These are phyloP conservation scores for Reticulascus tulasneorum DNA, from an alignment of 2,329 filamentous ascomycete genomes.

Conservation along the genomic window DNA sequence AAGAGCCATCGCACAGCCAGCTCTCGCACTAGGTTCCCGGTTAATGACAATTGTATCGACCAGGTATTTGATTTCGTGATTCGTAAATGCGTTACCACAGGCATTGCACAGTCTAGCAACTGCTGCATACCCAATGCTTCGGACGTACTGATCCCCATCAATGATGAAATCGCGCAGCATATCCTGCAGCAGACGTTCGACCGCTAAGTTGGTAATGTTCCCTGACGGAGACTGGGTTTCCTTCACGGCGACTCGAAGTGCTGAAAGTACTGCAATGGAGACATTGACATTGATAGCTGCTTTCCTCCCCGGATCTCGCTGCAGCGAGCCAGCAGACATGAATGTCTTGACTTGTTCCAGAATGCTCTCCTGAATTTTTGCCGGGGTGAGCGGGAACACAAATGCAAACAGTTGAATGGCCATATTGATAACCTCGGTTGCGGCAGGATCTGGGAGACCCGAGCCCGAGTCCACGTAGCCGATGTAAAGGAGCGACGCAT, in stretches of 20 bases:
- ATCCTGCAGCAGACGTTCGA: conserved; percentile 82
- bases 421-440: conserved; percentile 90
- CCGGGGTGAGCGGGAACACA: conserved; percentile 79
- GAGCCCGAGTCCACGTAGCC: conserved; percentile 40
- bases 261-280: conserved; percentile 72
- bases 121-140: conserved; percentile 79
- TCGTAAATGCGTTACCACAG: conserved; percentile 86
- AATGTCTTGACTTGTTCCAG: conserved; percentile 91
- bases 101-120: conserved; percentile 79
- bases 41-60: conserved; percentile 94
- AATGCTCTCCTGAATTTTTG: conserved; percentile 93
- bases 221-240: conserved; percentile 72
- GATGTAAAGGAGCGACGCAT: conserved; percentile 77
- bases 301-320: conserved; percentile 82
- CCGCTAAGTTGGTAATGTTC: conserved; percentile 67
- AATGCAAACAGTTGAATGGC: conserved; percentile 92
- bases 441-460: conserved; percentile 66
- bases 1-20: conserved; percentile 89
- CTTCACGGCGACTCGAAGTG: conserved; percentile 78
- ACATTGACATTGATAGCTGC: conserved; percentile 90
- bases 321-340: conserved; percentile 72
- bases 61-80: conserved; percentile 82
- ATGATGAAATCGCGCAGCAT: conserved; percentile 68
- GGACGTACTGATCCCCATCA: conserved; percentile 79
- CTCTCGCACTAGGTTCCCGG: conserved; percentile 85